Evolutionary conservation across 2,329 filamentous ascomycete genomes (phyloP).

Genomic region (Alternaria conjuncta): DNA sequence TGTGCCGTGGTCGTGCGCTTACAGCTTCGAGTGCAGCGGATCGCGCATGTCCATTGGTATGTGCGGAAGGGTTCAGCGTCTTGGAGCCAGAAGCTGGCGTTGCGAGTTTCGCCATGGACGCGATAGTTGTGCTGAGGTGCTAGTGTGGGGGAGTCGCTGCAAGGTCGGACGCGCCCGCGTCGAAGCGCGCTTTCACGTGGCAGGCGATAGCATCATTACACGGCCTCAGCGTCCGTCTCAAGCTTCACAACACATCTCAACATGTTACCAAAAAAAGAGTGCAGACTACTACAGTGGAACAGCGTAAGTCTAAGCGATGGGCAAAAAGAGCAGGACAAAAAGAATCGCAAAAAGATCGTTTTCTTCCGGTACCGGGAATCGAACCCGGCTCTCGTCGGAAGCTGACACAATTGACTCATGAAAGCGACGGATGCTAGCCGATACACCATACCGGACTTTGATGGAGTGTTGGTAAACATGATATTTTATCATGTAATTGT

Average conservation of each 20-base stretch:
- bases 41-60: not conserved
- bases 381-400: slow-evolving; percentile 31
- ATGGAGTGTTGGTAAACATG: no score
- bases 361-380: slow-evolving; percentile 22
- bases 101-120: slow-evolving; percentile 4
- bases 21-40: slow-evolving; percentile 31
- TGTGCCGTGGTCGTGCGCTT: slow-evolving; percentile 31
- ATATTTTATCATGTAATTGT: no score
- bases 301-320: no score
- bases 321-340: no score
- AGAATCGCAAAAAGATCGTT: not conserved
- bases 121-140: not conserved
- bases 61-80: not conserved
- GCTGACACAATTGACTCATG: slow-evolving; percentile 15
- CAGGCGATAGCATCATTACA: not conserved
- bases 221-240: not conserved
- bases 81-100: not conserved
- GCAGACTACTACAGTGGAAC: no score
- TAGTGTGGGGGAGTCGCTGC: not conserved
- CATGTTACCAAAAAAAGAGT: no score
- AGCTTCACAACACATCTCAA: not conserved
- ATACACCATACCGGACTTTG: slow-evolving; percentile 26
- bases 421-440: slow-evolving; percentile 33
- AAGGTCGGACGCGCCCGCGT: not conserved
- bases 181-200: slow-evolving; percentile 5